phyloP scores from a whole-genome alignment of 2,329 filamentous ascomycete genomes.

The Seiridium cupressi region DNA sequence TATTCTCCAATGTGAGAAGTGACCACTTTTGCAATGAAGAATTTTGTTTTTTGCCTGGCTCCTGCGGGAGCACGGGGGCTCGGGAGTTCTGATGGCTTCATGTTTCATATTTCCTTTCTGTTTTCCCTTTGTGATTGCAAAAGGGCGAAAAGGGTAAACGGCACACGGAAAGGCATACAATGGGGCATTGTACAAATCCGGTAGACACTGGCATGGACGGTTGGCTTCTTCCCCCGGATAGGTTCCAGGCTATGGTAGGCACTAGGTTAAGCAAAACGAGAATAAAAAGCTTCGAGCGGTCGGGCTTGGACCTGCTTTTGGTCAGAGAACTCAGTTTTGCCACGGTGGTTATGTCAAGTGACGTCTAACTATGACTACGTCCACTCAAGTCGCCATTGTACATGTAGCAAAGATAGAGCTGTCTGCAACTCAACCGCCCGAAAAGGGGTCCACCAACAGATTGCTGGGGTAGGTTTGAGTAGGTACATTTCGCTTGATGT shows the following conservation, averaged over 20 bases:
- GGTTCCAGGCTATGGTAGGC: background rate
- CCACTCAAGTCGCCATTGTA: no score
- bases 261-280: background rate
- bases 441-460: no score
- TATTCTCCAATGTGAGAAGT: background rate
- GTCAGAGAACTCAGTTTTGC: background rate
- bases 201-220: conserved; percentile 3
- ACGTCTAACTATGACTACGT: no score
- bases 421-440: no score
- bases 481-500: no score
- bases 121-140: background rate
- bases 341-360: no score
- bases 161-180: conserved; percentile 3
- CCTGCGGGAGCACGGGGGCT: background rate
- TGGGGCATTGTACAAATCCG: conserved; percentile 6
- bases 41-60: no score
- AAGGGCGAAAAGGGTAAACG: conserved; percentile 7
- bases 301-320: background rate
- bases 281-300: background rate
- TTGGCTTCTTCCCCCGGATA: conserved; percentile 1
- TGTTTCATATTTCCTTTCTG: background rate
- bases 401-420: no score
- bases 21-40: background rate
- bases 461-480: no score
- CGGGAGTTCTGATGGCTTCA: background rate